Conservation (phyloP, 345 rosid species). For the Cardamine occulta region DNA sequence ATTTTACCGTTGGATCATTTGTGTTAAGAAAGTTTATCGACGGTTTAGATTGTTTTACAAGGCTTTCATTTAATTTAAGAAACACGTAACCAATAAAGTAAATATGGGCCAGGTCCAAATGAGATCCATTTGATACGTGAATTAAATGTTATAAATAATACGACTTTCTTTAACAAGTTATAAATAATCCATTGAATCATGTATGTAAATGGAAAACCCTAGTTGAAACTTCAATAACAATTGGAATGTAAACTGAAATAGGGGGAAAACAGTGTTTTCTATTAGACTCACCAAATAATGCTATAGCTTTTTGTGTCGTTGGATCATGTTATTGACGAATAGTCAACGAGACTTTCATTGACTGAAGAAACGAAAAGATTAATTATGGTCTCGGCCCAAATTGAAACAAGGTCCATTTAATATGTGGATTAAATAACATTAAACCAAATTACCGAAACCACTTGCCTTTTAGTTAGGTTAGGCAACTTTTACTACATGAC, state of each 20-base stretch:
- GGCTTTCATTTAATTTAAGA: not conserved
- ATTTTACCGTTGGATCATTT: not conserved
- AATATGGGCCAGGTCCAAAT: slow-evolving; percentile 10
- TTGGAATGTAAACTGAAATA: too few relatives aligned
- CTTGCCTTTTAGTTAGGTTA: too few relatives aligned
- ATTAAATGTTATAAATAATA: not conserved
- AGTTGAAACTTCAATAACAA: too few relatives aligned
- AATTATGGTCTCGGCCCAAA: not conserved
- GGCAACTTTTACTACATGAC: too few relatives aligned
- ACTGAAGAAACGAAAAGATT: not conserved
- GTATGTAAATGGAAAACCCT: too few relatives aligned
- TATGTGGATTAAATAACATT: not conserved
- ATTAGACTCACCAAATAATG: too few relatives aligned
- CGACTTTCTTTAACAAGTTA: not conserved
- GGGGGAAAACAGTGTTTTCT: too few relatives aligned
- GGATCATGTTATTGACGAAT: not conserved
- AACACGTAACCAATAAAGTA: not conserved
- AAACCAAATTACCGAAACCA: not conserved
- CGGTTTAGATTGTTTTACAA: not conserved
- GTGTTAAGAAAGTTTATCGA: not conserved
- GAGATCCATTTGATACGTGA: not conserved
- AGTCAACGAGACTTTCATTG: not conserved
- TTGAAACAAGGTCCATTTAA: not conserved
- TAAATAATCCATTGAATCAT: too few relatives aligned
- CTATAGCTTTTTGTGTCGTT: not conserved